Conservation (phyloP, 305 asterid genomes). For the Fraxinus angustifolia region DNA sequence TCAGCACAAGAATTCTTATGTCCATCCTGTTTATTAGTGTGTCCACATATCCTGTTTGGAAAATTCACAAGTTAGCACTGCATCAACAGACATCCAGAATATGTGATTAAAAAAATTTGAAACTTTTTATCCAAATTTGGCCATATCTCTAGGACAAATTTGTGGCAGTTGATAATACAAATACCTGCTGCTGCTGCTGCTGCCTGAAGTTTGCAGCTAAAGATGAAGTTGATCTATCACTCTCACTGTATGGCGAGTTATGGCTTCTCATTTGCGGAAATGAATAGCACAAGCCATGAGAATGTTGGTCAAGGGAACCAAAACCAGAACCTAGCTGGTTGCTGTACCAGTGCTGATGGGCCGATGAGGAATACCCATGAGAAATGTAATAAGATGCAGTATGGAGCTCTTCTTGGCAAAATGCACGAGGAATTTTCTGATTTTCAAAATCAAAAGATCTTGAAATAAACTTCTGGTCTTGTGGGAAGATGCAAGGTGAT, state of each 20-base stretch:
- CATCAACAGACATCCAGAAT: constrained; percentile 9
- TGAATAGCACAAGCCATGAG: constrained; percentile 36
- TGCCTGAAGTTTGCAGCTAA: constrained; percentile 37
- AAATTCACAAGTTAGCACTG: neutral
- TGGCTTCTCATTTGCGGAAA: constrained; percentile 36
- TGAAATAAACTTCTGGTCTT: constrained; percentile 37
- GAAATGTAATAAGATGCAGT: constrained; percentile 46
- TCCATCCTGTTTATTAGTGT: constrained; percentile 33
- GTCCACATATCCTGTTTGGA: constrained; percentile 42
- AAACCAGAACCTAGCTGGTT: constrained; percentile 35
- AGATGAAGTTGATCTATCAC: constrained; percentile 35
- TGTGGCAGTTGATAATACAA: constrained; percentile 1
- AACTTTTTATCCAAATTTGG: neutral
- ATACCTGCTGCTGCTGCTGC: constrained; percentile 39
- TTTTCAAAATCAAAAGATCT: constrained; percentile 37
- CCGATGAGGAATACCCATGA: constrained; percentile 41
- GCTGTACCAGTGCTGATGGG: constrained; percentile 43
- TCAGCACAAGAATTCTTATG: constrained; percentile 33
- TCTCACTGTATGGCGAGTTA: constrained; percentile 34
- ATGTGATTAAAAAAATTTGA: neutral
- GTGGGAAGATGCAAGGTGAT: constrained; percentile 44
- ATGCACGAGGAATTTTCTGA: constrained; percentile 33
- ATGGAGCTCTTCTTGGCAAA: constrained; percentile 52
- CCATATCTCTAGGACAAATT: neutral
- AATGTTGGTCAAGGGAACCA: constrained; percentile 34